Conservation (phyloP, 2,329 filamentous ascomycete species). For the Trematosphaeria pertusa region DNA sequence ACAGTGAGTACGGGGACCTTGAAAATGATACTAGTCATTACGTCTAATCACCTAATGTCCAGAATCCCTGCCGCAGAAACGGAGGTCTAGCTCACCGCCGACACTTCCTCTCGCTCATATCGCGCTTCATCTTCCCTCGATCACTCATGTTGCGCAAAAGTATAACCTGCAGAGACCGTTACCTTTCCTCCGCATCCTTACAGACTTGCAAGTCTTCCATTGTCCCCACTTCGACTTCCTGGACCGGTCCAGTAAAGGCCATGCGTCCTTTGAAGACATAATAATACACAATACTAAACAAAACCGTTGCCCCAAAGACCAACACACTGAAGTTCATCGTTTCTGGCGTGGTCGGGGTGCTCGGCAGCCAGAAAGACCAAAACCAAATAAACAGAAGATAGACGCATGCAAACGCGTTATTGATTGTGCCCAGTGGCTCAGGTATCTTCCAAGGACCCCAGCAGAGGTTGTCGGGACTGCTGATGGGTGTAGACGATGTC, state of each 20-base stretch:
- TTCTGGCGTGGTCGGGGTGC: neutral
- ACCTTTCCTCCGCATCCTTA: too few species aligned
- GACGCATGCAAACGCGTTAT: slow-evolving; percentile 9
- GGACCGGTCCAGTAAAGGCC: slow-evolving; percentile 1
- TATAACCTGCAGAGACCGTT: too few species aligned
- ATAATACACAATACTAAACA: slow-evolving; percentile 8
- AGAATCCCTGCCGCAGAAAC: too few species aligned
- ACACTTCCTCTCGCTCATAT: too few species aligned
- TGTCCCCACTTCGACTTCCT: neutral
- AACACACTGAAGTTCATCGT: slow-evolving; percentile 9
- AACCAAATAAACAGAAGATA: slow-evolving; percentile 6
- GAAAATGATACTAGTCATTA: too few species aligned
- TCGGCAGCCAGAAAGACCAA: slow-evolving; percentile 9
- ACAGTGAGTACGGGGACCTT: too few species aligned
- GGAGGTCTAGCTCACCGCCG: too few species aligned
- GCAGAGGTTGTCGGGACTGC: neutral
- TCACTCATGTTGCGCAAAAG: too few species aligned
- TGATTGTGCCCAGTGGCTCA: slow-evolving; percentile 3
- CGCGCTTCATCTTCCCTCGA: too few species aligned
- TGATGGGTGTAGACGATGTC: neutral
- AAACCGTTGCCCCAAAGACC: neutral
- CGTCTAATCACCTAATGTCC: too few species aligned
- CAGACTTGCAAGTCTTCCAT: too few species aligned
- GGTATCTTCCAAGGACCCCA: slow-evolving; percentile 16
- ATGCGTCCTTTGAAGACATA: neutral